Evolutionary conservation across 1,139 yeast species (phyloP), one percentile per base, ranked within the genome.

Genomic region (Yarrowia galli): DNA sequence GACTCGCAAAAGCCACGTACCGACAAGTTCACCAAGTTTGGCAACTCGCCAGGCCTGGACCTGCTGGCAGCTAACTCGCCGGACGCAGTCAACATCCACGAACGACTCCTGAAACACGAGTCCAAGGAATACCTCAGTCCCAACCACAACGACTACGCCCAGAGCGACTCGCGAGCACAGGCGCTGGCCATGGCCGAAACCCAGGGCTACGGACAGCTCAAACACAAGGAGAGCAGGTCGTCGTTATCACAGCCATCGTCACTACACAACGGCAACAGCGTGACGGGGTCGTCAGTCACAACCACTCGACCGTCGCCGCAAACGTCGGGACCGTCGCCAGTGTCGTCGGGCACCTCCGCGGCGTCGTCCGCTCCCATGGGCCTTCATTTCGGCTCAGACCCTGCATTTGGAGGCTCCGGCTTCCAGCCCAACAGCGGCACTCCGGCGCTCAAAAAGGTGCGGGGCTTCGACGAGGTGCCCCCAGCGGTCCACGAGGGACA

Each of bases 121-220:
- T 58, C 64, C 28, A 58, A 58, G 42, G 64, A 58, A 22, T 58
- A 58, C 38, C 45, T 42, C 20, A 43, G 51, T 16, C 64, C 64
- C 42, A 43, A 40, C 42, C 64, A 58, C 48, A 56, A 28, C 28
- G 64, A 58, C 51, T 58, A 58, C 42, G 32, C 64, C 18, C 32
- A 18, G n/a, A 58, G 51, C 40, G 64, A 58, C 51, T 58, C 64
- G 25, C 51, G 64, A 2, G 64, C 64, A 4, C 64, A 58, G 46
- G 64, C 64, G n/a, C 51, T 58, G n/a, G 64, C 64, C 64, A 58
- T 58, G 64, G 64, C 64, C 22, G 64, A 58, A 43, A 58, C 64
- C 3, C 64, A 58, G 51, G 64, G 64, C 28, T 58, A 42, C 32
- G 46, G 64, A 1, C 51, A 46, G 25, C 51, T 58, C 22, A 58